These are phyloP conservation scores for Suhomyces sp. DNA, from an alignment of 805 yeast species.

Conservation along the genomic window DNA sequence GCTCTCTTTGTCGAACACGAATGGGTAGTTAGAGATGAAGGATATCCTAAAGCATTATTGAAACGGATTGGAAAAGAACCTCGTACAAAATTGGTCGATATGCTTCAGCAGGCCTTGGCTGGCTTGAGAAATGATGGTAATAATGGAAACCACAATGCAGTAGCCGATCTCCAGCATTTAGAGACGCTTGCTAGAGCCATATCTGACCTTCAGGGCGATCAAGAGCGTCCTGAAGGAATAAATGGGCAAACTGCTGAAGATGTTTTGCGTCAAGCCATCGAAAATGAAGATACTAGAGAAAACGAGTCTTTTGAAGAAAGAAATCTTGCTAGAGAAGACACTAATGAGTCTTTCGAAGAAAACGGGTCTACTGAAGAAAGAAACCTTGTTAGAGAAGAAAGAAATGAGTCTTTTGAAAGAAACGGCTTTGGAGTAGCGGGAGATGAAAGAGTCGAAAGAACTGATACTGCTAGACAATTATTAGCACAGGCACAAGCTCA, in stretches of 20 bases:
- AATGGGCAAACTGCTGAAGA: conserved; percentile 11
- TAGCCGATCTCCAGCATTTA: conserved; percentile 16
- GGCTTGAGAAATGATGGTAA: conserved; percentile 22
- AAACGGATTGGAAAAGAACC: conserved; percentile 60
- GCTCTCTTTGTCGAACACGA: conserved; percentile 61
- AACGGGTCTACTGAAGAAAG: too few species aligned
- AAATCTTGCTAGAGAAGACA: too few species aligned
- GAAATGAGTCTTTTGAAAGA: not conserved
- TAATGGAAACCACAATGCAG: conserved; percentile 22
- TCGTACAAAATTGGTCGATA: conserved; percentile 37
- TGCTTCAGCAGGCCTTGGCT: conserved; percentile 31
- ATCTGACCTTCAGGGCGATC: conserved; percentile 19
- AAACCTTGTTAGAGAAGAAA: too few species aligned
- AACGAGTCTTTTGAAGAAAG: too few species aligned
- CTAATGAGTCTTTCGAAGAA: too few species aligned
- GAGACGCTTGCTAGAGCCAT: conserved; percentile 27
- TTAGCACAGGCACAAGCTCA: not conserved
- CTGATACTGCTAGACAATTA: not conserved
- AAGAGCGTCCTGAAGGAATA: not conserved
- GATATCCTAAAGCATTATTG: conserved; percentile 55
- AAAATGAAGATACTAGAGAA: too few species aligned
- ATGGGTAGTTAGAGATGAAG: conserved; percentile 69
- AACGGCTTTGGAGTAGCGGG: not conserved
- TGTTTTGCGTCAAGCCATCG: conserved; percentile 20
- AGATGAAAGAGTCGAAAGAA: not conserved